These are phyloP conservation scores for Gracilaria vermiculophylla DNA, from an alignment of 23 red algal genomes.

Conservation along the genomic window DNA sequence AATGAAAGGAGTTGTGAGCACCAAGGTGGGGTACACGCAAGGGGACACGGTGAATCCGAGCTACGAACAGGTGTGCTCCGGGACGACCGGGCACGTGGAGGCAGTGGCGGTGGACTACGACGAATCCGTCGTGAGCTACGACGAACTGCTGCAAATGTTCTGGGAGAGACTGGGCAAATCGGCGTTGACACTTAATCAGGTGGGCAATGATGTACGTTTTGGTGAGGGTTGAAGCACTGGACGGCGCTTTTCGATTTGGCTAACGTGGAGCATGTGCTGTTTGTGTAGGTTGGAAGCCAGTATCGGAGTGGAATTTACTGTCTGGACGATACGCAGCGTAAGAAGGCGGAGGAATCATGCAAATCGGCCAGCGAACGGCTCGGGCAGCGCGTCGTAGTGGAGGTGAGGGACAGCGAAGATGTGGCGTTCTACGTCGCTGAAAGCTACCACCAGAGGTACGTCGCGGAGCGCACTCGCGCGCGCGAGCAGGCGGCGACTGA, in stretches of 20 bases:
- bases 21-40: slow-evolving; percentile 77
- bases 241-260: background rate
- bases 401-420: slow-evolving; percentile 3
- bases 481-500: background rate
- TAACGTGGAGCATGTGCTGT: background rate
- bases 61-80: slow-evolving; percentile 74
- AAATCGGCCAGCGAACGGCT: background rate
- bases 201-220: slow-evolving; percentile 64
- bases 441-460: slow-evolving; percentile 54
- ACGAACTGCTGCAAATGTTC: slow-evolving; percentile 62
- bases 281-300: slow-evolving; percentile 48
- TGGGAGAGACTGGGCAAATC: slow-evolving; percentile 53
- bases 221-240: background rate
- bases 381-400: slow-evolving; percentile 37
- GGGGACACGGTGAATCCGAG: slow-evolving; percentile 46
- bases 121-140: slow-evolving; percentile 40
- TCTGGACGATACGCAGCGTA: slow-evolving; percentile 25
- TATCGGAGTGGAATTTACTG: slow-evolving; percentile 79
- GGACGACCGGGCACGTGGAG: slow-evolving; percentile 67
- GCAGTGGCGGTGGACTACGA: slow-evolving; percentile 77
- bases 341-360: slow-evolving; percentile 40
- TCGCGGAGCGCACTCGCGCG: background rate
- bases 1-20: slow-evolving; percentile 45
- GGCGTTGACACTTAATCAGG: slow-evolving; percentile 65
- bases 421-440: slow-evolving; percentile 61